phyloP scores from a whole-genome alignment of 2,329 filamentous ascomycete genomes.

The Ascomycota sp. region DNA sequence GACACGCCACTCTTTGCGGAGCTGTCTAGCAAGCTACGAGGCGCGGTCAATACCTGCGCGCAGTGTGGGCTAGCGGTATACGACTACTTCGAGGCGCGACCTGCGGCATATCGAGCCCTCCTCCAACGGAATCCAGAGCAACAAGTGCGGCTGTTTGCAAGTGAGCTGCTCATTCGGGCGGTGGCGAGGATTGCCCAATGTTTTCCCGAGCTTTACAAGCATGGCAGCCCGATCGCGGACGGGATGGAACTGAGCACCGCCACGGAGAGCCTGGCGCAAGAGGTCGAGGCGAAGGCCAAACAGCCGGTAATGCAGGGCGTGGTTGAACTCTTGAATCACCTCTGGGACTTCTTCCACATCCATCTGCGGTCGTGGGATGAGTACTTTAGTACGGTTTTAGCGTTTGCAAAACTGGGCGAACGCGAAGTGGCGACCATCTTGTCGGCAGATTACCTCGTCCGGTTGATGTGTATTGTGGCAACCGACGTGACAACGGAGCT shows the following conservation, averaged over 20 bases:
- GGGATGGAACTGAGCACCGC: conserved; percentile 1
- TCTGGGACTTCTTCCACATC: conserved; percentile 41
- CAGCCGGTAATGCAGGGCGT: conserved; percentile 11
- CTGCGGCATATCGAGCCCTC: conserved; percentile 37
- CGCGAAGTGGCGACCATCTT: conserved; percentile 36
- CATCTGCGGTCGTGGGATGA: conserved; percentile 50
- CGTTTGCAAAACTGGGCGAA: conserved; percentile 39
- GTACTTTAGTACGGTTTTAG: conserved; percentile 46
- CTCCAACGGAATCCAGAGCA: conserved; percentile 37
- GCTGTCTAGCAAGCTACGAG: conserved; percentile 26
- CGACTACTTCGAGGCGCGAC: conserved; percentile 34
- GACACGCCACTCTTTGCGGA: conserved; percentile 39
- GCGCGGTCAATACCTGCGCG: conserved; percentile 23
- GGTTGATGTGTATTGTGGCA: conserved; percentile 34
- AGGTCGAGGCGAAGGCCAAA: conserved; percentile 4
- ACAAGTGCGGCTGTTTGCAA: conserved; percentile 29
- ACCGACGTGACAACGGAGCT: conserved; percentile 32
- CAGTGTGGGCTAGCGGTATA: conserved; percentile 36
- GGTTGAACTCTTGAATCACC: conserved; percentile 25
- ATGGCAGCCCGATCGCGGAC: not conserved
- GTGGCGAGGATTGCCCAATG: conserved; percentile 27
- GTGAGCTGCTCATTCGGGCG: conserved; percentile 27
- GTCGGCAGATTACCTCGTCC: conserved; percentile 35
- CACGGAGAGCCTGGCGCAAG: conserved; percentile 10
- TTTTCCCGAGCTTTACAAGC: conserved; percentile 24